These are phyloP conservation scores for Chlorella sp. DNA, from an alignment of 139 green algal genomes.

Conservation along the genomic window DNA sequence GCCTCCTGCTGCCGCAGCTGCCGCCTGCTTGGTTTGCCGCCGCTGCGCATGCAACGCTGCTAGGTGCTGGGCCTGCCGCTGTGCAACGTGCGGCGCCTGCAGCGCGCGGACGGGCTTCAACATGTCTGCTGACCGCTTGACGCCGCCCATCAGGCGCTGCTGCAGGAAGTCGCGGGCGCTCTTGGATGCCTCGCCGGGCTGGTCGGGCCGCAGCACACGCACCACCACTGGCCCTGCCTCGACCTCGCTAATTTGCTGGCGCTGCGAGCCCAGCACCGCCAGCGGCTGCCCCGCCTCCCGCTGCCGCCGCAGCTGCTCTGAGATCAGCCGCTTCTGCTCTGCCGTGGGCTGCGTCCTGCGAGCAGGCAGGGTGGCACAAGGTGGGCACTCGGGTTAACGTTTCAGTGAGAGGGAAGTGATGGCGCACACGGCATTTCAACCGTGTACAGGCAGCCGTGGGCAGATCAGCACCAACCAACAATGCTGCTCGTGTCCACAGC, in stretches of 20 bases:
- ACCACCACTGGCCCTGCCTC: slow-evolving; percentile 30
- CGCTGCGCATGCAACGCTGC: neutral
- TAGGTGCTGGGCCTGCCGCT: neutral
- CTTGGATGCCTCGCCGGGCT: neutral
- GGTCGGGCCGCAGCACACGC: slow-evolving; percentile 5
- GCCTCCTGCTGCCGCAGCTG: neutral
- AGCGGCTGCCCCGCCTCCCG: neutral
- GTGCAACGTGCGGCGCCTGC: neutral
- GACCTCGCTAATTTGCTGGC: neutral
- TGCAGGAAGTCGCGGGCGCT: slow-evolving; percentile 25
- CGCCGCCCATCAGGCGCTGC: slow-evolving; percentile 19
- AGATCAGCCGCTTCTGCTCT: slow-evolving; percentile 16
- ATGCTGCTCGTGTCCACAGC: neutral
- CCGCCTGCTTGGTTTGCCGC: neutral
- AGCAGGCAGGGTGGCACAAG: neutral
- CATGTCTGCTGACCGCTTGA: slow-evolving; percentile 29
- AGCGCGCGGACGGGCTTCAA: neutral
- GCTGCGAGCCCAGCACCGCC: neutral
- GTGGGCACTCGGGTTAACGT: too few relatives aligned
- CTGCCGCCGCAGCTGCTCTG: slow-evolving; percentile 28
- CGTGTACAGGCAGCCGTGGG: too few relatives aligned
- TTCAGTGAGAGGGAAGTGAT: too few relatives aligned
- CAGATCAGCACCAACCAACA: too few relatives aligned
- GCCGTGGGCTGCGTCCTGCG: neutral
- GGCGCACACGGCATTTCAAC: too few relatives aligned